Evolutionary conservation across 2,329 filamentous ascomycete species (phyloP), one percentile per base, ranked within the genome.

Genomic region (Diaporthe helianthi): DNA sequence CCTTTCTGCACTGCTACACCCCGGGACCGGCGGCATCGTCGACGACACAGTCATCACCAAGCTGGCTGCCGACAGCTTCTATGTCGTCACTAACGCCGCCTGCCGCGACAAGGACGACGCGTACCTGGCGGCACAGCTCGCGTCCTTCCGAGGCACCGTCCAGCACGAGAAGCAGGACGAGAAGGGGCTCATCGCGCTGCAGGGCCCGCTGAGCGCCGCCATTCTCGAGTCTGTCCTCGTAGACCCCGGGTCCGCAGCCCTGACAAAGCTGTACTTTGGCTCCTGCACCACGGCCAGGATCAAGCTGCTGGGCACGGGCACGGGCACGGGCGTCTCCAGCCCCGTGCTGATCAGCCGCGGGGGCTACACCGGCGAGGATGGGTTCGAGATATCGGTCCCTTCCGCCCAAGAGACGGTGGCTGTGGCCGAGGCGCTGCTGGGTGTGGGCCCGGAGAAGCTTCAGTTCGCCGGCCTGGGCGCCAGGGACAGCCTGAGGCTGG

Each of bases 351-450:
- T 98, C 77, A 94, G 90, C 78, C 89, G 96, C 71, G 96, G 92
- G 55, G 96, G 96, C 5, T 99, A 99, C 84, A 99, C 96, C 0
- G 96, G 96, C 71, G 96, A 99, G 83, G 96, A 99, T 79, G 96
- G 96, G 51, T 99, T 99, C 81, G 96, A 99, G 83, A 93, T 99
- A 76, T 96, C 93, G 49, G 92, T 98, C 75, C 89, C 91, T 1
- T 86, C 88, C 0, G 67, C 70, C 36, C 85, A 85, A 29, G 87
- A 90, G 74, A 89, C 90, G 10, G 85, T 88, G 7, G 83, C 83
- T 24, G 86, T 94, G 49, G 90, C 92, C 6, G 86, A 94, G 78
- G 83, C 89, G 29, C 85, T 97, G 29, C 86, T 97, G 55, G 79
- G 85, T 49, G 90, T 90, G 31, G 88, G 90, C 13, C 80, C 84